These are phyloP conservation scores for Kuraishia hungarica DNA, from an alignment of 805 yeast genomes.

Conservation along the genomic window DNA sequence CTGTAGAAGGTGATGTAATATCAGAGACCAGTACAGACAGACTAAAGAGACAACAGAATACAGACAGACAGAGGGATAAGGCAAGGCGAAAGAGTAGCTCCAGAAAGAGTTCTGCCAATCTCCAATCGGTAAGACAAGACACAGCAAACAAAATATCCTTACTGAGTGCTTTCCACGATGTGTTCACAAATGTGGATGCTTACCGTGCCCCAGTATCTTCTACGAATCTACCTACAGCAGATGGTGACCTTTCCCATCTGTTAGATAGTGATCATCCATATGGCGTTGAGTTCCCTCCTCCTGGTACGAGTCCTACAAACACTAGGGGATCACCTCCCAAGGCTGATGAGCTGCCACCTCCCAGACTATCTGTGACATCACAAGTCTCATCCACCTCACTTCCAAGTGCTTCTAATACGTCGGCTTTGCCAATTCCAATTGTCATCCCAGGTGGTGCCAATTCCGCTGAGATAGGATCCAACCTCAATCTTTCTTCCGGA, in stretches of 20 bases:
- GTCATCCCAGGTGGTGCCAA: slow-evolving; percentile 6
- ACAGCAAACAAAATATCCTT: slow-evolving; percentile 15
- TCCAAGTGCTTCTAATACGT: neutral
- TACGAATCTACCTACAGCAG: neutral
- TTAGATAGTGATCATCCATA: neutral
- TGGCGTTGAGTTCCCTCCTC: neutral
- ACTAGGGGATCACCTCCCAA: neutral
- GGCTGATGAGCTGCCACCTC: neutral
- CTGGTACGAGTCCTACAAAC: neutral
- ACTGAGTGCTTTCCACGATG: slow-evolving; percentile 27
- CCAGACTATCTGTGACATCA: neutral
- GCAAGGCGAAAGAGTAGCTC: slow-evolving; percentile 1
- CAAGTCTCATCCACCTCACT: neutral
- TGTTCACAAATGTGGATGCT: slow-evolving; percentile 18
- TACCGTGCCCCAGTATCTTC: neutral
- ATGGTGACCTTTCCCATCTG: neutral
- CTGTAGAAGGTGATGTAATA: slow-evolving; percentile 2
- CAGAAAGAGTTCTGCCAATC: slow-evolving; percentile 8
- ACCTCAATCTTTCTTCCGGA: neutral
- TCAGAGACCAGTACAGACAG: slow-evolving; percentile 4
- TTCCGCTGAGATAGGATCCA: neutral
- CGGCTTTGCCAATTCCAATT: neutral
- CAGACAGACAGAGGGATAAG: neutral
- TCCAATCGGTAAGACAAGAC: neutral
- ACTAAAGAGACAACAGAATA: neutral